Percentiles rank a stretch among this genome's conserved stretches.
Evolutionary conservation across 768 basidiomycete genomes (phyloP).

Genomic region (Thelephora ganbajun): DNA sequence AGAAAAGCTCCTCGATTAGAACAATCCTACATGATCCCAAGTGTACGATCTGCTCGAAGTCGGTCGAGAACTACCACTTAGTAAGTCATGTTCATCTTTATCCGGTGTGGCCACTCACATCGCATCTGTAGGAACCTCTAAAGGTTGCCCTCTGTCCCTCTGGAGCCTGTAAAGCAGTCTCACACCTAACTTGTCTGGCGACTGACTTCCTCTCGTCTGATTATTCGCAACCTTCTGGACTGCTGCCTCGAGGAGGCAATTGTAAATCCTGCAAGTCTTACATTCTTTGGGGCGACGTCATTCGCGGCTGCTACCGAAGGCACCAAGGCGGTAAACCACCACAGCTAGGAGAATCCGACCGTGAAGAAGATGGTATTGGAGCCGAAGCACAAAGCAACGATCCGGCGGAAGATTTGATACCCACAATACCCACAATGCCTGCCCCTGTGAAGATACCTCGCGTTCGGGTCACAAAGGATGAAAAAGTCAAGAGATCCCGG

Average conservation of each 20-base stretch:
- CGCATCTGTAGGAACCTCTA: slow-evolving; percentile 30
- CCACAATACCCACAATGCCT: no score
- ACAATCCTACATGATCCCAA: slow-evolving; percentile 18
- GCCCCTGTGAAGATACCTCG: no score
- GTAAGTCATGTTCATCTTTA: slow-evolving; percentile 20
- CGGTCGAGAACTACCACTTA: slow-evolving; percentile 24
- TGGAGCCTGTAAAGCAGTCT: slow-evolving; percentile 31
- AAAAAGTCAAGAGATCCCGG: no score
- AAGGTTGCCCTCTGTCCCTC: slow-evolving; percentile 39
- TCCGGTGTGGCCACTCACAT: slow-evolving; percentile 2
- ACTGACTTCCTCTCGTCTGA: slow-evolving; percentile 24
- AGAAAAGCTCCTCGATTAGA: slow-evolving; percentile 32
- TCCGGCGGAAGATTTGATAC: no score
- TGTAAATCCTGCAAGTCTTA: slow-evolving; percentile 31
- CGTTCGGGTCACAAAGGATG: no score
- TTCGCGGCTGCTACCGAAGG: slow-evolving; percentile 48
- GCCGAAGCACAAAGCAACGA: no score
- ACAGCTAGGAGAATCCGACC: no score
- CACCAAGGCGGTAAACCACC: slow-evolving; percentile 15
- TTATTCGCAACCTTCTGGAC: slow-evolving; percentile 6
- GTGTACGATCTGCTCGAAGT: slow-evolving; percentile 36
- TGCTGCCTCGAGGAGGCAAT: slow-evolving; percentile 41
- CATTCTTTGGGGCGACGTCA: slow-evolving; percentile 56
- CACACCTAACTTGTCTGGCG: slow-evolving; percentile 48
- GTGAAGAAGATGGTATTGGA: no score